Evolutionary conservation across 2,329 filamentous ascomycete species (phyloP).

Genomic region (Cladosporium oxysporum): DNA sequence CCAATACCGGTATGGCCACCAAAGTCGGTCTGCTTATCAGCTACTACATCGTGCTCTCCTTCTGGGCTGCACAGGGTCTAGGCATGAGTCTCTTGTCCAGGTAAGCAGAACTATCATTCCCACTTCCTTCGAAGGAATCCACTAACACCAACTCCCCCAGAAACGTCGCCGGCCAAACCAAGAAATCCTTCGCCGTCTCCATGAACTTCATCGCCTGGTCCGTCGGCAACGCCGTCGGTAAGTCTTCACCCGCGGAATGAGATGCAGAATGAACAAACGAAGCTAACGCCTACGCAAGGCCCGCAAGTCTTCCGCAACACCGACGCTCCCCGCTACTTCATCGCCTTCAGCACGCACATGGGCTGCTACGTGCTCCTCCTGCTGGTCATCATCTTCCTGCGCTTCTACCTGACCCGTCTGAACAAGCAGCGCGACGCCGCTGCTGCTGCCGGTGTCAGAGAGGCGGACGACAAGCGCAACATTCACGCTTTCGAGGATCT

Average conservation of each 20-base stretch:
- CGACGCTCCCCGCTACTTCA: conserved; percentile 67
- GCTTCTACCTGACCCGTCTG: conserved; percentile 44
- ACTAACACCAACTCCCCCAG: conserved; percentile 38
- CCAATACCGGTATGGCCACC: conserved; percentile 58
- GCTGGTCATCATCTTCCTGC: conserved; percentile 43
- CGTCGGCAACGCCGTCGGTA: conserved; percentile 66
- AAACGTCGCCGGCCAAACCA: conserved; percentile 72
- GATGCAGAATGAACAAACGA: not conserved
- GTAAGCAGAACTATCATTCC: conserved; percentile 41
- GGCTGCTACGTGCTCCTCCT: conserved; percentile 64
- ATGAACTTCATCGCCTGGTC: conserved; percentile 72
- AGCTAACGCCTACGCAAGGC: conserved; percentile 38
- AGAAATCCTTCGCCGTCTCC: conserved; percentile 68
- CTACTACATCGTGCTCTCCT: conserved; percentile 76
- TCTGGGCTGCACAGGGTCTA: conserved; percentile 64
- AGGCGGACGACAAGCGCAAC: conserved; percentile 32
- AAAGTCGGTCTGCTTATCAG: conserved; percentile 68
- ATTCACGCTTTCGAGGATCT: conserved; percentile 37
- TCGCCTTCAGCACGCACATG: conserved; percentile 68
- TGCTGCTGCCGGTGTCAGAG: conserved; percentile 30
- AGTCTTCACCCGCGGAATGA: conserved; percentile 18
- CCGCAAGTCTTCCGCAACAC: conserved; percentile 64
- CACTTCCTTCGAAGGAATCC: conserved; percentile 31
- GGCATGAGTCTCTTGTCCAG: conserved; percentile 30
- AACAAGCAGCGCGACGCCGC: conserved; percentile 43